Evolutionary conservation across 768 basidiomycete genomes (phyloP).

Genomic region (Russula sp.): DNA sequence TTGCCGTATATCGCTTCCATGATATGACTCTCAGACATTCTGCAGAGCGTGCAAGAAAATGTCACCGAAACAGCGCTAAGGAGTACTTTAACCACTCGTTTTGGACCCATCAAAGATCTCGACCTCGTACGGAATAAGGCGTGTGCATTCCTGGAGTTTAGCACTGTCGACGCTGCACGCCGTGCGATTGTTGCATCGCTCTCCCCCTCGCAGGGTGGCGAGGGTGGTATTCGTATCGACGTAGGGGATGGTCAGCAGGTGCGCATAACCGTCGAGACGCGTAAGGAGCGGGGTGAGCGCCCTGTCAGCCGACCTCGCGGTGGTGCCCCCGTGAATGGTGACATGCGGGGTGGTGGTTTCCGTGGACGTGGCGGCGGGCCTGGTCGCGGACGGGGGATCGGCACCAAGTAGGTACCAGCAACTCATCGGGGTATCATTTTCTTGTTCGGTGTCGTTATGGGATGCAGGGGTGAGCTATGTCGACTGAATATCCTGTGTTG

Average conservation of each 20-base stretch:
- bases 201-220: constrained; percentile 63
- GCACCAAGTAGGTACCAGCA: constrained; percentile 16
- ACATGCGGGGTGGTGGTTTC: constrained; percentile 44
- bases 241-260: constrained; percentile 46
- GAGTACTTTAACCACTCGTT: constrained; percentile 47
- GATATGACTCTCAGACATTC: constrained; percentile 6
- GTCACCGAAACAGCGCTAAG: constrained; percentile 47
- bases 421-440: constrained; percentile 2
- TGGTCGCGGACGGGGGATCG: constrained; percentile 37
- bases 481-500: constrained; percentile 7
- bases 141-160: constrained; percentile 93
- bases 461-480: constrained; percentile 4
- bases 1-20: neutral
- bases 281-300: constrained; percentile 88
- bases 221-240: constrained; percentile 81
- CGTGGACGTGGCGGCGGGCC: constrained; percentile 41
- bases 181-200: constrained; percentile 76
- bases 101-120: constrained; percentile 78
- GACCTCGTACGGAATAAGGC: constrained; percentile 85
- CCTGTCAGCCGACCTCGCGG: constrained; percentile 55
- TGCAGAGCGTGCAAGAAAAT: constrained; percentile 64
- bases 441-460: constrained; percentile 16
- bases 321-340: constrained; percentile 46
- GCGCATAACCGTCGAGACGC: constrained; percentile 74
- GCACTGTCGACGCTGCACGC: constrained; percentile 66